A percentile compares a stretch with the other conserved stretches of the same genome.
Conservation (phyloP, 192 early-diverging fungal genomes). For the Linnemannia zychae region DNA sequence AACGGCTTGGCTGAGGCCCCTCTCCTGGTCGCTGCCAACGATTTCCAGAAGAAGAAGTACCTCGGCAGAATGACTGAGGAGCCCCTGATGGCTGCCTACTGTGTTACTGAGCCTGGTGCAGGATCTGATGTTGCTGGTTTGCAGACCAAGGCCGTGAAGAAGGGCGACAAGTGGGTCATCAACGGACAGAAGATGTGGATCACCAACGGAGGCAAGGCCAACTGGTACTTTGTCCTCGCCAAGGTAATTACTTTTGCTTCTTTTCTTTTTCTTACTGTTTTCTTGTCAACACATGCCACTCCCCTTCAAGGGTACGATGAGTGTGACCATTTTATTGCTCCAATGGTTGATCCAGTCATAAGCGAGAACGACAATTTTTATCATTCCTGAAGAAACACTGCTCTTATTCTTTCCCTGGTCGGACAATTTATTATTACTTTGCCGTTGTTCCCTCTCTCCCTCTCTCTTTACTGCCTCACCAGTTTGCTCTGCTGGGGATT, state of each 20-base stretch:
- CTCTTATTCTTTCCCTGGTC: not conserved
- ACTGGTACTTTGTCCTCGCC: slow-evolving; percentile 98
- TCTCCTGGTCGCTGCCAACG: slow-evolving; percentile 88
- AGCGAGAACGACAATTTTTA: slow-evolving; percentile 30
- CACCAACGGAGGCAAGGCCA: slow-evolving; percentile 95
- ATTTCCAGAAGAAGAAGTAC: slow-evolving; percentile 96
- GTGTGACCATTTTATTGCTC: slow-evolving; percentile 1
- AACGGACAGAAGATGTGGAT: slow-evolving; percentile 99
- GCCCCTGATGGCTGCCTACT: slow-evolving; percentile 95
- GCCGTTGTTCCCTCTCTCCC: not conserved
- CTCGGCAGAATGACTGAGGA: slow-evolving; percentile 96
- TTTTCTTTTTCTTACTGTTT: not conserved
- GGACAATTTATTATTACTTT: slow-evolving; percentile 33
- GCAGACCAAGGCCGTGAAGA: slow-evolving; percentile 77
- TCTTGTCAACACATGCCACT: not conserved
- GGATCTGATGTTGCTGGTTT: slow-evolving; percentile 84
- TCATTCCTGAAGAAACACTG: not conserved
- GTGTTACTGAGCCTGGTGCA: slow-evolving; percentile 86
- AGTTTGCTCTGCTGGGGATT: no score
- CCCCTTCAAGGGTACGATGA: not conserved
- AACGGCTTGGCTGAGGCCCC: slow-evolving; percentile 95
- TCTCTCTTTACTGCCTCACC: not conserved
- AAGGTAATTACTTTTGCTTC: slow-evolving; percentile 50
- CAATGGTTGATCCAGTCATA: slow-evolving; percentile 37
- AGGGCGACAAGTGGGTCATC: slow-evolving; percentile 84